These are phyloP conservation scores for Leucoagaricus sp. DNA, from an alignment of 1,284 basidiomycete species.

Conservation along the genomic window DNA sequence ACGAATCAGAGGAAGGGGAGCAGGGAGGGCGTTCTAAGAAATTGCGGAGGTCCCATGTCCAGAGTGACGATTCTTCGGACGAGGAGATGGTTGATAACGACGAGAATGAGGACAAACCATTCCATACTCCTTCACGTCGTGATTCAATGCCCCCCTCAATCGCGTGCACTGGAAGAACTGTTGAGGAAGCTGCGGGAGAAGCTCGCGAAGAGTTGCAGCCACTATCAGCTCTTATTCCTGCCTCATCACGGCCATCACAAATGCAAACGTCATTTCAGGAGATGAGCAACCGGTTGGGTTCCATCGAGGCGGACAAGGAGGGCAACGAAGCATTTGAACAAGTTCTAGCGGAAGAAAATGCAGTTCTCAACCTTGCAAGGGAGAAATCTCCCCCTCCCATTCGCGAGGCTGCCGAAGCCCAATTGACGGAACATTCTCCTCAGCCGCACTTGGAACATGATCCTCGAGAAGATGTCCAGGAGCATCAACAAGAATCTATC, in stretches of 20 bases:
- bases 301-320: conserved; percentile 31
- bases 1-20: conserved; percentile 22
- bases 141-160: not conserved
- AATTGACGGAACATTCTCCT: not conserved
- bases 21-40: conserved; percentile 14
- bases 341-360: conserved; percentile 32
- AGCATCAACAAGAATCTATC: not conserved
- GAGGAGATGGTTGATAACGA: conserved; percentile 24
- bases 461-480: not conserved
- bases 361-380: conserved; percentile 22
- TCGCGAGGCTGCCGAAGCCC: not conserved
- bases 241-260: conserved; percentile 7
- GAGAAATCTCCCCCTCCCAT: not conserved
- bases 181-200: not conserved
- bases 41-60: not conserved
- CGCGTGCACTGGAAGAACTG: not conserved
- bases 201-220: not conserved
- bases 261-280: conserved; percentile 27
- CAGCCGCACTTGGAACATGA: not conserved
- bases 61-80: conserved; percentile 26
- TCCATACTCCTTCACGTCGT: conserved; percentile 11
- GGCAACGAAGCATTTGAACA: conserved; percentile 34
- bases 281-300: conserved; percentile 30
- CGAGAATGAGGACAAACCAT: conserved; percentile 24
- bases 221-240: not conserved